Percentiles rank a stretch among this genome's conserved stretches.
Evolutionary conservation across 202 grass and related monocot genomes (phyloP).

Genomic region (Panicum hallii): DNA sequence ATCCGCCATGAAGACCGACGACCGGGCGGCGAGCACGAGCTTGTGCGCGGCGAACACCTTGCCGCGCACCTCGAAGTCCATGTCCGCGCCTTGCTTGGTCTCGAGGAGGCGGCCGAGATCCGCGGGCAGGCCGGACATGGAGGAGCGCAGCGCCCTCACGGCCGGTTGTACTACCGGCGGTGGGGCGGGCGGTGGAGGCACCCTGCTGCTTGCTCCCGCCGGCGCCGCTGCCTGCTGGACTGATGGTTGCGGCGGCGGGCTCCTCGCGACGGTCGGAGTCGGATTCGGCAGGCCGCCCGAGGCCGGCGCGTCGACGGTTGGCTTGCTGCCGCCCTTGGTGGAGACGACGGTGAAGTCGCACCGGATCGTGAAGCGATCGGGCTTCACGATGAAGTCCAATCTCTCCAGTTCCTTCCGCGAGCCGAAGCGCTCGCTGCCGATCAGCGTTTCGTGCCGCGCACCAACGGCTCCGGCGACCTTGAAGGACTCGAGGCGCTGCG

Average conservation of each 20-base stretch:
- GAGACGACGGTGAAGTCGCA: neutral
- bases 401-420: neutral
- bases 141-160: neutral
- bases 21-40: constrained; percentile 30
- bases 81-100: neutral
- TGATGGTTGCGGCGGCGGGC: neutral
- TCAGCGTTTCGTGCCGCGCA: neutral
- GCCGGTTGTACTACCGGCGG: neutral
- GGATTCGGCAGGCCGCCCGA: too few species aligned
- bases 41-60: constrained; percentile 28
- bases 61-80: neutral
- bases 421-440: neutral
- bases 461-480: neutral
- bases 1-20: constrained; percentile 8
- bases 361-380: neutral
- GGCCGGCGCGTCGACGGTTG: neutral
- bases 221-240: neutral
- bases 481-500: neutral
- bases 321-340: too few species aligned
- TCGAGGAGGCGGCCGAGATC: constrained; percentile 7
- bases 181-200: neutral
- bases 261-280: neutral
- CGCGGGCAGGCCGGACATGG: neutral
- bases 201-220: neutral
- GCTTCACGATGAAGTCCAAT: too few species aligned